Base-by-base conservation (phyloP, 176 grass and related monocot genomes). In the Carex kokanica region DNA sequence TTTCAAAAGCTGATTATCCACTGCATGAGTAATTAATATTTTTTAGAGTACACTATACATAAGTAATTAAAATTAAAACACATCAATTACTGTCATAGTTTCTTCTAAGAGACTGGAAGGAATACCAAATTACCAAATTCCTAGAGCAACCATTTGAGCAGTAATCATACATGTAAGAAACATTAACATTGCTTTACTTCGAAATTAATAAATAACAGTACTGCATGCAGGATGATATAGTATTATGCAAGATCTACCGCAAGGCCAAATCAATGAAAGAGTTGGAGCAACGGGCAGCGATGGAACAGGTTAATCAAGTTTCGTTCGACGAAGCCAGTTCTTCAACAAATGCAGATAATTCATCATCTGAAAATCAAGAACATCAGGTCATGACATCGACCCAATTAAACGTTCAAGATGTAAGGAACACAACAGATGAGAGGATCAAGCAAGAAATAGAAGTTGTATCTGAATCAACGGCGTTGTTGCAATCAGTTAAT, bases 221-320 rank as follows among this genome's bases (percentile, higher is more conserved):
- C 21, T 54, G 61, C 73, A 87, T 77, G 60, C 82, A 92, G 88
- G 88, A 93, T 73, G 87, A 97, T 78, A 91, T 89, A 75, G 94
- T 97, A 74, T 68, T 97, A 5, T 97, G 94, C 85, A 97, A 97
- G 85, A 87, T 97, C 16, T 97, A 97, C 71, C 84, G 90, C 36
- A 97, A 97, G 53, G 94, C 94, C 13, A 94, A 89, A 8, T 91
- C 94, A 17, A 79, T 94, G 40, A 97, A 94, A 69, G 94, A 97
- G 77, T 83, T 97, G 17, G 94, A 94, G 55, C 92, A 97, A 45
- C 85, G 87, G 53, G 92, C 94, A 12, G 81, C 21, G 1, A 83
- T 88, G 87, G 92, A 94, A 20, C 88, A 92, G 85, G 80, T 75
- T 83, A 86, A 94, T 85, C 86, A 78, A 58, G 84, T 85, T 21